These are phyloP conservation scores for Microdochium trichocladiopsis DNA, from an alignment of 2,329 filamentous ascomycete species.

Conservation along the genomic window DNA sequence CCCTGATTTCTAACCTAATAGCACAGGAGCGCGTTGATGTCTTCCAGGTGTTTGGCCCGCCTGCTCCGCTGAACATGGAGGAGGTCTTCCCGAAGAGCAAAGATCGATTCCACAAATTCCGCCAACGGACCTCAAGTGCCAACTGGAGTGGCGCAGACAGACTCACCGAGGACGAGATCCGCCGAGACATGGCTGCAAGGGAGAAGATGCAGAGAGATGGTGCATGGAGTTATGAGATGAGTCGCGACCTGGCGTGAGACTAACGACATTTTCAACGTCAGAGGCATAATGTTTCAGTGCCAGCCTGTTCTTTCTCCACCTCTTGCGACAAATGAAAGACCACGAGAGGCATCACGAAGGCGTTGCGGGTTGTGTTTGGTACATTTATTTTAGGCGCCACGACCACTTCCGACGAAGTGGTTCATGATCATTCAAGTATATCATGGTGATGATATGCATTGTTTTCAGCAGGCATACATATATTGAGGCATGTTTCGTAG, in stretches of 20 bases:
- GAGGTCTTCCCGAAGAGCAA: constrained; percentile 91
- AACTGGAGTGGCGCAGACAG: constrained; percentile 83
- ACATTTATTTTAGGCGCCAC: not conserved
- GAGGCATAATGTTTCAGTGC: not conserved
- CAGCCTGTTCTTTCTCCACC: not conserved
- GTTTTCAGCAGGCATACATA: not conserved
- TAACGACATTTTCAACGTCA: not conserved
- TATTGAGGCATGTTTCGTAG: not conserved
- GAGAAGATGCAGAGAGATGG: constrained; percentile 64
- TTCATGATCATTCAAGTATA: not conserved
- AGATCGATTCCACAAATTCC: constrained; percentile 79
- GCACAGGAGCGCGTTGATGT: constrained; percentile 83
- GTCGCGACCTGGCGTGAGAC: constrained; percentile 18
- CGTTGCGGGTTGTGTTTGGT: not conserved
- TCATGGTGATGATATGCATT: not conserved
- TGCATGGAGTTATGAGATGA: constrained; percentile 57
- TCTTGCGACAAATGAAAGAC: not conserved
- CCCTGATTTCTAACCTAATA: constrained; percentile 67
- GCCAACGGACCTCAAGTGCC: constrained; percentile 85
- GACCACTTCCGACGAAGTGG: not conserved
- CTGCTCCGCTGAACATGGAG: constrained; percentile 86
- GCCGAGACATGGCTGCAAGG: constrained; percentile 60
- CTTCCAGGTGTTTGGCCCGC: constrained; percentile 79
- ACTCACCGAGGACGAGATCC: constrained; percentile 68
- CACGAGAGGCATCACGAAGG: not conserved